phyloP scores from a whole-genome alignment of 2,329 filamentous ascomycete species.

The Hymenoscyphus albidus region DNA sequence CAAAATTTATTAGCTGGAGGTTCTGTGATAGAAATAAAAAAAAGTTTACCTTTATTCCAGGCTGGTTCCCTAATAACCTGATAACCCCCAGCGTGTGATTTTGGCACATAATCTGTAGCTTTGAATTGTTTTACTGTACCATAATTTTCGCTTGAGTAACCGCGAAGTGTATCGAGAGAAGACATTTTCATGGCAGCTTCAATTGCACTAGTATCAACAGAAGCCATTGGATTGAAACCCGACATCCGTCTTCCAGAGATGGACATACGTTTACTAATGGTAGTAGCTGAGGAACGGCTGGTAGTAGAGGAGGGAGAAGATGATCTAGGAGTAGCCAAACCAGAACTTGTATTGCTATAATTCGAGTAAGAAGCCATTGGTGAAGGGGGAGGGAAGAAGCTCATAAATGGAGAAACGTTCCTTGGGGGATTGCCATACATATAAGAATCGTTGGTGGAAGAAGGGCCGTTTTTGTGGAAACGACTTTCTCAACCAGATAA shows the following conservation, averaged over 20 bases:
- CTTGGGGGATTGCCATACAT: slow-evolving; percentile 16
- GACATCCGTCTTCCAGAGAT: slow-evolving; percentile 28
- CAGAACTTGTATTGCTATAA: slow-evolving; percentile 27
- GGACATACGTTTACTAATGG: slow-evolving; percentile 31
- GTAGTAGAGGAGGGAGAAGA: slow-evolving; percentile 29
- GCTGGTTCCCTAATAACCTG: slow-evolving; percentile 59
- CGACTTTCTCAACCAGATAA: slow-evolving; percentile 7
- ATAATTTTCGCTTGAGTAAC: slow-evolving; percentile 55
- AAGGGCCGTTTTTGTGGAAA: slow-evolving; percentile 22
- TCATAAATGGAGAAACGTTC: slow-evolving; percentile 9
- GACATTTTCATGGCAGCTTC: slow-evolving; percentile 59
- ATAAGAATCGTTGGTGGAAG: slow-evolving; percentile 21
- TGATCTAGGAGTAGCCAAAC: slow-evolving; percentile 32
- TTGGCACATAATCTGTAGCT: slow-evolving; percentile 50
- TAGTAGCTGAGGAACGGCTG: slow-evolving; percentile 28
- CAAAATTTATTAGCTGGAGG: neutral
- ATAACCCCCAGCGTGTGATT: slow-evolving; percentile 53
- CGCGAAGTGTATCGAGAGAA: slow-evolving; percentile 55
- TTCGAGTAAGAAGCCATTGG: slow-evolving; percentile 30
- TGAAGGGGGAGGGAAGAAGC: slow-evolving; percentile 10
- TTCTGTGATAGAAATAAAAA: neutral
- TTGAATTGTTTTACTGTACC: slow-evolving; percentile 51
- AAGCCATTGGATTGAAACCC: slow-evolving; percentile 29
- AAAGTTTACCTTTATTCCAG: slow-evolving; percentile 59
- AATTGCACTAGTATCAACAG: slow-evolving; percentile 52